Evolutionary conservation across 345 rosid genomes (phyloP).

Genomic region (Hibiscus tridactylites): DNA sequence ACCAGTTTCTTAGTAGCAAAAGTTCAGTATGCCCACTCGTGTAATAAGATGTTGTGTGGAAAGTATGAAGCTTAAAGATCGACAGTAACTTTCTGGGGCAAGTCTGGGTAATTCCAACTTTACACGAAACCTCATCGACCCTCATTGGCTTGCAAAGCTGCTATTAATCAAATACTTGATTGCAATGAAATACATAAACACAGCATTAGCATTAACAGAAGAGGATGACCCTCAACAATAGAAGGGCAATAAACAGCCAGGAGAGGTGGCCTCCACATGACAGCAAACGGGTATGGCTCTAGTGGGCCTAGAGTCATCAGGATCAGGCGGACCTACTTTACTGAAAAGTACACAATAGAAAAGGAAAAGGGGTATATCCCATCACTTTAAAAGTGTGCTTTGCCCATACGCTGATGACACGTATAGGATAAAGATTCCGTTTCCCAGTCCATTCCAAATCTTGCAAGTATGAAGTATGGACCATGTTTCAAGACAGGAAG

Average conservation of each 20-base stretch:
- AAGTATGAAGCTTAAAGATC: neutral
- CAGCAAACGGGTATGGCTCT: neutral
- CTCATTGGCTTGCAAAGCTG: neutral
- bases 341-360: conserved; percentile 12
- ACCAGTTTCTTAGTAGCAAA: neutral
- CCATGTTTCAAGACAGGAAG: conserved; percentile 20
- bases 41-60: neutral
- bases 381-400: conserved; percentile 25
- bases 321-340: conserved; percentile 12
- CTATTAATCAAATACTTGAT: neutral
- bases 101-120: neutral
- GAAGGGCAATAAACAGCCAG: neutral
- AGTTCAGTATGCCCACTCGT: neutral
- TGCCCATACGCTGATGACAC: conserved; percentile 25
- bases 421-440: conserved; percentile 26
- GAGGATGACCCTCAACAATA: neutral
- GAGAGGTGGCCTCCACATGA: conserved; percentile 1
- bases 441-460: conserved; percentile 15
- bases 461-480: neutral
- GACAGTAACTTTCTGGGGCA: neutral
- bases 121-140: neutral
- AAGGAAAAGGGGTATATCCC: conserved; percentile 10
- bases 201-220: neutral
- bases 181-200: neutral
- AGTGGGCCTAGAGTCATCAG: conserved; percentile 13